Evolutionary conservation across 306 rosid species (phyloP).

Genomic region (Argentina anserina): DNA sequence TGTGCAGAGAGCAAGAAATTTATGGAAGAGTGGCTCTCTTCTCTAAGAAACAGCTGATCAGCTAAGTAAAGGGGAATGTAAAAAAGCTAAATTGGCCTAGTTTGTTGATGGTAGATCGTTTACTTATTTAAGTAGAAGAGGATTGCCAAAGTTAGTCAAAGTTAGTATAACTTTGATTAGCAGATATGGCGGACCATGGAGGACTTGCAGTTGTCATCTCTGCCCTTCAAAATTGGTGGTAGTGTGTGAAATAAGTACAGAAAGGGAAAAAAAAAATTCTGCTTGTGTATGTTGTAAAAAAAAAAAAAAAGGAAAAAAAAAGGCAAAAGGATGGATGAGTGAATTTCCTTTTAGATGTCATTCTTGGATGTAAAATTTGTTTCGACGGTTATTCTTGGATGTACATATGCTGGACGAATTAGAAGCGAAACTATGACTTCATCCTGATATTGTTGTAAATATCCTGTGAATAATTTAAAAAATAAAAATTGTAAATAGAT

Average conservation of each 20-base stretch:
- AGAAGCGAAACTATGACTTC: constrained; percentile 27
- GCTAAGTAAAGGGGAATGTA: neutral
- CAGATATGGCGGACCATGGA: neutral
- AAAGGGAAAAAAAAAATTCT: neutral
- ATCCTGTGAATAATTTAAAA: constrained; percentile 15
- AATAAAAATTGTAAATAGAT: constrained; percentile 23
- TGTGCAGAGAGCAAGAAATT: constrained; percentile 72
- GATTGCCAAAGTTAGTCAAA: neutral
- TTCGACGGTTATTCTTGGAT: constrained; percentile 42
- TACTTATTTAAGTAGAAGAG: neutral
- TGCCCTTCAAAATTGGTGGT: constrained; percentile 1
- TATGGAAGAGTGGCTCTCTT: constrained; percentile 79
- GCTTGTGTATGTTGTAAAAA: neutral
- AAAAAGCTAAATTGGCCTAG: neutral
- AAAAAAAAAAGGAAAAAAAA: neutral
- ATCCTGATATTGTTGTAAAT: constrained; percentile 22
- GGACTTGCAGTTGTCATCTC: constrained; percentile 9
- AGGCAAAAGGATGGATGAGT: neutral
- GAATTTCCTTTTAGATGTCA: no score
- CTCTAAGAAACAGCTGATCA: constrained; percentile 64
- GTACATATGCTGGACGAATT: constrained; percentile 35
- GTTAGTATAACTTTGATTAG: constrained; percentile 8
- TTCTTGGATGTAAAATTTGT: no score
- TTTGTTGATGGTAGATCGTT: neutral
- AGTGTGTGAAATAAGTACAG: neutral